Evolutionary conservation across 2,329 filamentous ascomycete genomes (phyloP), one percentile per base, ranked within the genome.

Genomic region (Penicillium sp.): DNA sequence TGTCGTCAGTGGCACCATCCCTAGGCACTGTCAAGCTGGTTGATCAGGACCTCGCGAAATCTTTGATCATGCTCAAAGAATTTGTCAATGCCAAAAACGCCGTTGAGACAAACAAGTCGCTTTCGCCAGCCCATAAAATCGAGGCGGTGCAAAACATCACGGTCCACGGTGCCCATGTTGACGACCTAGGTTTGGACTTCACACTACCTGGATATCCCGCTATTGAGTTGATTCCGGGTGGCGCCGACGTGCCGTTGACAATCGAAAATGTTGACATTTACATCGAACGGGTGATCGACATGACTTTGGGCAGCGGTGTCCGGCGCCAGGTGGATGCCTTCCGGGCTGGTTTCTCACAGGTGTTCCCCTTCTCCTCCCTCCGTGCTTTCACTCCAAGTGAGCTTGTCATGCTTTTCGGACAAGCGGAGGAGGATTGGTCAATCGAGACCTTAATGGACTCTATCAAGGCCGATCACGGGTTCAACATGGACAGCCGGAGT

Each of bases 361-460:
- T 99, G 0, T 99, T 99, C 79, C 91, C 93, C 0, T 99, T 96
- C 75, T 89, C 90, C 4, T 91, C 95, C 8, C 78, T 99, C 46
- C 90, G 88, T 62, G 91, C 94, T 0, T 99, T 99, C 70, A 99
- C 94, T 0, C 92, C 95, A 0, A 91, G 91, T 66, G 95, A 99
- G 74, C 81, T 99, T 31, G 93, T 97, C 39, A 93, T 92, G 79
- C 82, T 99, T 26, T 99, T 97, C 77, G 94, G 94, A 18, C 86
- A 89, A 56, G 87, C 91, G 5, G 90, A 97, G 8, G 94, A 99
- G 71, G 94, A 99, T 72, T 99, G 94, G 94, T 91, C 90, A 22
- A 87, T 99, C 62, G 93, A 97, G 72, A 99, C 94, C 57, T 85
- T 99, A 39, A 95, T 95, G 85, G 94, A 99, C 70, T 97, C 93